These are phyloP conservation scores for Gastrolobium bilobum DNA, from an alignment of 306 rosid genomes.

Conservation along the genomic window DNA sequence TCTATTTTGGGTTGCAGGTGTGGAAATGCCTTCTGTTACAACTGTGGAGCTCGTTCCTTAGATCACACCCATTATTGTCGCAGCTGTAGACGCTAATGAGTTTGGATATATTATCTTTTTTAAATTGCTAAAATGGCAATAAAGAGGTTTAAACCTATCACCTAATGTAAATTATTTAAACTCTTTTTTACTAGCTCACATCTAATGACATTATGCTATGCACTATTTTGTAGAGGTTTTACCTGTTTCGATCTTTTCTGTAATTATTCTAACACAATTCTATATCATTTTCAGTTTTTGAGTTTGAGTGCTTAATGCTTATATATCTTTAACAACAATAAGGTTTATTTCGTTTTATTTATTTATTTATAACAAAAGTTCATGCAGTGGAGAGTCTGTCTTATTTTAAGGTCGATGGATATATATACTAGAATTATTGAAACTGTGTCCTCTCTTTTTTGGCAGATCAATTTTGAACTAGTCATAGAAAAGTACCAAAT, in stretches of 20 bases:
- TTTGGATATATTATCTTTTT: neutral
- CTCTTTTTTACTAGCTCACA: neutral
- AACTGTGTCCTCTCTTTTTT: neutral
- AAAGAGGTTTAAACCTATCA: neutral
- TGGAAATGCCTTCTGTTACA: conserved; percentile 61
- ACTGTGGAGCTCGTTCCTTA: conserved; percentile 45
- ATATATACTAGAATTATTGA: neutral
- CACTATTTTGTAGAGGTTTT: conserved; percentile 7
- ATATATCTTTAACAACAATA: neutral
- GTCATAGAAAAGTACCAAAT: neutral
- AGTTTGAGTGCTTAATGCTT: neutral
- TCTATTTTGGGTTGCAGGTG: conserved; percentile 55
- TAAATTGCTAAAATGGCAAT: neutral
- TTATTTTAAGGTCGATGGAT: no score
- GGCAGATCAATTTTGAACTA: neutral
- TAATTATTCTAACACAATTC: neutral
- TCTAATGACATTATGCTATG: neutral
- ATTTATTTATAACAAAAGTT: neutral
- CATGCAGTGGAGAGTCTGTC: neutral
- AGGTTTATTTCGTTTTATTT: neutral
- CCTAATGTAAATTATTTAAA: conserved; percentile 1
- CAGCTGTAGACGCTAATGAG: conserved; percentile 33
- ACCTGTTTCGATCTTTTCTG: neutral
- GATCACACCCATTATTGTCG: conserved; percentile 26
- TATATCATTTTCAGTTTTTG: neutral